Conservation (phyloP, 148 eudicot genomes). For the Arctostaphylos glauca region DNA sequence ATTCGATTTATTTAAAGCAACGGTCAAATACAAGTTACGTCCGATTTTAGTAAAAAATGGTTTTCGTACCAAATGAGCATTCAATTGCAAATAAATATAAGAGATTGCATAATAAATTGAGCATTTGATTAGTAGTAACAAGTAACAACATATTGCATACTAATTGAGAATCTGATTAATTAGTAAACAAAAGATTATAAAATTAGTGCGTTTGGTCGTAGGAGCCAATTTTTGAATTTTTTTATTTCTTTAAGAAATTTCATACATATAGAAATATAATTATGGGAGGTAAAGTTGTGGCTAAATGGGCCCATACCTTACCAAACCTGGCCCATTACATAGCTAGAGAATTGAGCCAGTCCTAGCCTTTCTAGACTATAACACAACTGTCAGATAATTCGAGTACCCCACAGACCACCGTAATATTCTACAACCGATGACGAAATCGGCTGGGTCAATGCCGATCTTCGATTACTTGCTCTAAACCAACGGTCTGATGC, state of each 20-base stretch:
- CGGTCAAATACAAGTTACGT: too few relatives aligned
- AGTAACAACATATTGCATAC: neutral
- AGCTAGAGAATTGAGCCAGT: neutral
- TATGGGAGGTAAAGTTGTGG: too few relatives aligned
- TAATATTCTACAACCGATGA: neutral
- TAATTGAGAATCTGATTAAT: neutral
- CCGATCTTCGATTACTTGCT: neutral
- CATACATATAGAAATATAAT: too few relatives aligned
- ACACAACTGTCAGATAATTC: neutral
- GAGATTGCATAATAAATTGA: neutral
- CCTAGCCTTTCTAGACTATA: neutral
- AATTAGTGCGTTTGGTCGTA: neutral
- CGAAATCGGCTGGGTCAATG: neutral
- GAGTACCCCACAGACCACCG: neutral
- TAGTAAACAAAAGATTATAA: neutral
- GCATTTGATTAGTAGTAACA: neutral
- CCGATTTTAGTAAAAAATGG: too few relatives aligned
- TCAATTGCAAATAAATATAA: neutral
- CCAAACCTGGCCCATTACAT: neutral
- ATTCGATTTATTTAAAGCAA: too few relatives aligned
- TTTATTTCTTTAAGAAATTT: too few relatives aligned
- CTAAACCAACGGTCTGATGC: neutral
- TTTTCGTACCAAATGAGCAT: neutral
- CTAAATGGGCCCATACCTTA: too few relatives aligned
- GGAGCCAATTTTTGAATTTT: too few relatives aligned